Conservation (phyloP, 495 filamentous ascomycete species). For the Sordaria brevicollis region DNA sequence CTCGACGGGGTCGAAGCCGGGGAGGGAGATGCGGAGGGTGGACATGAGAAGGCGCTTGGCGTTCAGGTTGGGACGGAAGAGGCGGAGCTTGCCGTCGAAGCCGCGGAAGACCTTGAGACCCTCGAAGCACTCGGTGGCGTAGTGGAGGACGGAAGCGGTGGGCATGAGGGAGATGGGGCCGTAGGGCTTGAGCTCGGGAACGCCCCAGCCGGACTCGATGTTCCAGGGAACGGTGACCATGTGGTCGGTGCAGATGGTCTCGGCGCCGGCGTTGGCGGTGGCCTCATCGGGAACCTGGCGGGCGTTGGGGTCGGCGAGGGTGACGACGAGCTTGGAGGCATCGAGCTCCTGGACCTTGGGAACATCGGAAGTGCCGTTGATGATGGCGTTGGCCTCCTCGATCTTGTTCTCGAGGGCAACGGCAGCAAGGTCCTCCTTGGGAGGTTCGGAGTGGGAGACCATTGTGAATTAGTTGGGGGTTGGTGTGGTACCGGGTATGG, state of each 20-base stretch:
- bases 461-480: neutral
- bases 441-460: conserved; percentile 10
- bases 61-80: conserved; percentile 80
- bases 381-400: conserved; percentile 18
- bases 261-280: conserved; percentile 28
- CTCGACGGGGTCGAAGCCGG: conserved; percentile 59
- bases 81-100: conserved; percentile 65
- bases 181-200: conserved; percentile 70
- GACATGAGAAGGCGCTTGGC: conserved; percentile 62
- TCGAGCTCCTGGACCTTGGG: conserved; percentile 41
- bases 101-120: conserved; percentile 83
- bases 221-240: conserved; percentile 78
- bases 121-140: conserved; percentile 89
- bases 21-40: conserved; percentile 64
- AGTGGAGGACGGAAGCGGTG: conserved; percentile 77
- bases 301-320: conserved; percentile 49
- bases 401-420: conserved; percentile 32
- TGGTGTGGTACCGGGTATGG: neutral
- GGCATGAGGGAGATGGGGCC: conserved; percentile 74
- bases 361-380: conserved; percentile 17
- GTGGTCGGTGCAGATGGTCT: conserved; percentile 73
- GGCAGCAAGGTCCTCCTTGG: conserved; percentile 27
- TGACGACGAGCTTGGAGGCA: conserved; percentile 61
- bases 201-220: conserved; percentile 55
- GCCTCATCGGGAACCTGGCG: conserved; percentile 57